Percentiles rank a stretch among this genome's conserved stretches.
Conservation (phyloP, 2,329 filamentous ascomycete species). For the Botrytis porri region DNA sequence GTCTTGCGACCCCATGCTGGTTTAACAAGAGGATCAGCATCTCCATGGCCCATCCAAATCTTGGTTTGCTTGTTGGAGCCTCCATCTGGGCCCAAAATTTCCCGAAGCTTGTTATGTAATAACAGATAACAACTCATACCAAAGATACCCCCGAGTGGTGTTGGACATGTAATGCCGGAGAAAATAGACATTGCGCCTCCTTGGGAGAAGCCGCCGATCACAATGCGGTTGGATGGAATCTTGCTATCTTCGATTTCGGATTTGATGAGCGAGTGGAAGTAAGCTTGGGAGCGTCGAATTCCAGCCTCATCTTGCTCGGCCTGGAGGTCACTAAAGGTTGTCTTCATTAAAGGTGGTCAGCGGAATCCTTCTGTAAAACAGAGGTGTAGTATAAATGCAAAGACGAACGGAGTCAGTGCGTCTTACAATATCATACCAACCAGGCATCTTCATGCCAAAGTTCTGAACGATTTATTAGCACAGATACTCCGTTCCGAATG, state of each 20-base stretch:
- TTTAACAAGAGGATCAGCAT: slow-evolving; percentile 69
- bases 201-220: slow-evolving; percentile 82
- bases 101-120: slow-evolving; percentile 62
- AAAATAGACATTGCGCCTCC: slow-evolving; percentile 86
- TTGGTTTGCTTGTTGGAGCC: slow-evolving; percentile 71
- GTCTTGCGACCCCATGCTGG: slow-evolving; percentile 67
- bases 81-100: slow-evolving; percentile 49
- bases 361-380: neutral
- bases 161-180: slow-evolving; percentile 67
- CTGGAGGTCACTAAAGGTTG: slow-evolving; percentile 46
- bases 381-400: neutral
- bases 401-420: slow-evolving; percentile 31
- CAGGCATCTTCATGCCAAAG: slow-evolving; percentile 75
- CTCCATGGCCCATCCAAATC: slow-evolving; percentile 88
- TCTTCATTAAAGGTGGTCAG: slow-evolving; percentile 32
- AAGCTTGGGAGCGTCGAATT: slow-evolving; percentile 68
- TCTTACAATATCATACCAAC: slow-evolving; percentile 78
- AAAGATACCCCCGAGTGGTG: slow-evolving; percentile 83
- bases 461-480: slow-evolving; percentile 50
- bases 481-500: neutral
- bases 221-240: slow-evolving; percentile 77
- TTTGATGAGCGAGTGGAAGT: slow-evolving; percentile 77
- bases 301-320: slow-evolving; percentile 65
- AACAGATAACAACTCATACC: slow-evolving; percentile 80
- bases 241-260: slow-evolving; percentile 71